These are phyloP conservation scores for Neofusicoccum cordaticola DNA, from an alignment of 2,329 filamentous ascomycete species.

Conservation along the genomic window DNA sequence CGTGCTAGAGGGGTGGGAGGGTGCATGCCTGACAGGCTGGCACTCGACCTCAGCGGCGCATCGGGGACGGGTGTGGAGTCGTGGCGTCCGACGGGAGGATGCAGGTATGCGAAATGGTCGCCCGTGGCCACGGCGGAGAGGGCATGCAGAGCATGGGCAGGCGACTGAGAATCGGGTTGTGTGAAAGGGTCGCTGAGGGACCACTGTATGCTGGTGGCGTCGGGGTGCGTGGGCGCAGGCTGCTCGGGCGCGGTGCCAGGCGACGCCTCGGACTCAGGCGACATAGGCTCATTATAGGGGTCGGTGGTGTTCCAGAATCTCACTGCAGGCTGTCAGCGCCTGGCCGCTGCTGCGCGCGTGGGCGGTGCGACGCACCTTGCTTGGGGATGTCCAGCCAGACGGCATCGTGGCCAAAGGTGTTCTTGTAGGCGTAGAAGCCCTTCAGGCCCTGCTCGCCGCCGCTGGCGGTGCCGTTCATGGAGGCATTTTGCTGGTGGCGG, in stretches of 20 bases:
- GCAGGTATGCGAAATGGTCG: slow-evolving; percentile 38
- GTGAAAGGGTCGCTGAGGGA: slow-evolving; percentile 7
- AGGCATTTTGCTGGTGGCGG: slow-evolving; percentile 67
- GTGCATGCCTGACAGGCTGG: slow-evolving; percentile 19
- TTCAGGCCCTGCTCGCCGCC: slow-evolving; percentile 50
- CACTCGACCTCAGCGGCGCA: slow-evolving; percentile 17
- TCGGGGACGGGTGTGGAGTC: slow-evolving; percentile 27
- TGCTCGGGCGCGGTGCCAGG: not conserved
- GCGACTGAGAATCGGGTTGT: slow-evolving; percentile 28
- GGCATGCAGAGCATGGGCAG: slow-evolving; percentile 53
- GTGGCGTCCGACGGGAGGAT: slow-evolving; percentile 25
- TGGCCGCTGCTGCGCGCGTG: not conserved
- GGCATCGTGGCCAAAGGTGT: slow-evolving; percentile 60
- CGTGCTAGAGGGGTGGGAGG: slow-evolving; percentile 27
- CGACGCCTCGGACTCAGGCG: slow-evolving; percentile 23
- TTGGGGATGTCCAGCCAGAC: slow-evolving; percentile 63
- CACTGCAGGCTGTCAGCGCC: slow-evolving; percentile 38
- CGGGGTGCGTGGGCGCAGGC: not conserved
- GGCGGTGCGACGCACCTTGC: slow-evolving; percentile 44
- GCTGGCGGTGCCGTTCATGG: slow-evolving; percentile 56
- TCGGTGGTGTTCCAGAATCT: slow-evolving; percentile 63
- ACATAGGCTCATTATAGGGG: slow-evolving; percentile 53
- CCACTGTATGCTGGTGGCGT: slow-evolving; percentile 15
- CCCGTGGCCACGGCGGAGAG: slow-evolving; percentile 52
- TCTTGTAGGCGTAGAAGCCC: slow-evolving; percentile 65